Percentiles rank a stretch among this genome's conserved stretches.
Conservation (phyloP, 495 filamentous ascomycete genomes). For the Aspergillus steynii region DNA sequence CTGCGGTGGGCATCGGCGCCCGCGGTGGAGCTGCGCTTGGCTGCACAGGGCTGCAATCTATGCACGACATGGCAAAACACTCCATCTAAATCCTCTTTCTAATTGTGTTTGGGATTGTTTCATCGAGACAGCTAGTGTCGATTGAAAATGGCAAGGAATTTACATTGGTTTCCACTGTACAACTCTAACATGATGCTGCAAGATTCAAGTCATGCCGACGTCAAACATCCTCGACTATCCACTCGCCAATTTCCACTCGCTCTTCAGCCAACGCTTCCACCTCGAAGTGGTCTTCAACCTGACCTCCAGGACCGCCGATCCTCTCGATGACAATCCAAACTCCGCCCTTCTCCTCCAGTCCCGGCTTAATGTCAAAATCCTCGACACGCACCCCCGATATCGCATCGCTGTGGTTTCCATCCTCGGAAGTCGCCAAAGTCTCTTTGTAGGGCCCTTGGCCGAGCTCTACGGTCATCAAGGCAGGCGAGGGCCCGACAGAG, state of each 20-base stretch:
- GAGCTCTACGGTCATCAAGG: constrained; percentile 64
- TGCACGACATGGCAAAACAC: not conserved
- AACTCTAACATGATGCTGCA: constrained; percentile 3
- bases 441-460: constrained; percentile 67
- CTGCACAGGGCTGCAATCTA: not conserved
- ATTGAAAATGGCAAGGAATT: no score
- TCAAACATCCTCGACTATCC: constrained; percentile 45
- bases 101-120: no score
- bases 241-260: constrained; percentile 59
- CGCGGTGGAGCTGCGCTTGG: not conserved
- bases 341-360: constrained; percentile 45
- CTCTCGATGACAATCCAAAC: constrained; percentile 82
- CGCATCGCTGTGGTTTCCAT: constrained; percentile 68
- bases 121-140: no score
- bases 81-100: no score
- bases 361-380: constrained; percentile 70
- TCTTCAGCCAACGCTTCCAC: constrained; percentile 72
- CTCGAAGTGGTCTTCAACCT: constrained; percentile 56
- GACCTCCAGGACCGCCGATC: constrained; percentile 53
- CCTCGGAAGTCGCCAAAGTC: constrained; percentile 58
- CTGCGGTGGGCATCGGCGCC: constrained; percentile 5
- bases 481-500: constrained; percentile 49
- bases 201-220: not conserved
- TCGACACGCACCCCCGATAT: constrained; percentile 66
- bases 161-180: not conserved